phyloP scores from a whole-genome alignment of 441 rosid genomes.

The Heliophila coronopifolia region DNA sequence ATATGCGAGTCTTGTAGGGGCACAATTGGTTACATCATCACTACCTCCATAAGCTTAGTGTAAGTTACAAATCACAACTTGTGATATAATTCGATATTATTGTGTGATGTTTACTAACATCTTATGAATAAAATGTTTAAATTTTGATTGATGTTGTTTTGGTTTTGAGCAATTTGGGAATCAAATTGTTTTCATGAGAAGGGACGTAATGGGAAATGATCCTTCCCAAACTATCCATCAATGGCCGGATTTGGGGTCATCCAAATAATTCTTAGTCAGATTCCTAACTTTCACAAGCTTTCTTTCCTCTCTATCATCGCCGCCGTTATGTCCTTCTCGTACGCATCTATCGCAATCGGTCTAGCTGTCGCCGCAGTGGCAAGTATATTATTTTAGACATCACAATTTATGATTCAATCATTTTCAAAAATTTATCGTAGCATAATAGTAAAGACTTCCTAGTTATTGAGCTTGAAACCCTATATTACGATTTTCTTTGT shows the following conservation, averaged over 20 bases:
- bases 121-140: neutral
- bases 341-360: constrained; percentile 53
- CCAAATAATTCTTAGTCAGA: constrained; percentile 48
- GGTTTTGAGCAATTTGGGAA: constrained; percentile 47
- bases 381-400: too few species aligned
- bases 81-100: neutral
- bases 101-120: neutral
- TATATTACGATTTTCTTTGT: too few species aligned
- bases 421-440: too few species aligned
- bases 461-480: too few species aligned
- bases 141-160: neutral
- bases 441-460: too few species aligned
- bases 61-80: constrained; percentile 36
- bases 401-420: too few species aligned
- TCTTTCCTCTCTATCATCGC: constrained; percentile 51
- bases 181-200: constrained; percentile 53
- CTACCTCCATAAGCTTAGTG: constrained; percentile 93
- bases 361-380: constrained; percentile 36
- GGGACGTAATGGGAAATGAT: constrained; percentile 50
- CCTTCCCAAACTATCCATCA: constrained; percentile 29
- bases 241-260: constrained; percentile 46
- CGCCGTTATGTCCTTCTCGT: constrained; percentile 57
- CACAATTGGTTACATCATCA: constrained; percentile 77
- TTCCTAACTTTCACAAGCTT: constrained; percentile 53
- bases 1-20: constrained; percentile 57